A percentile compares a stretch with the other conserved stretches of the same genome.
phyloP scores from a whole-genome alignment of 2,329 filamentous ascomycete genomes.

The Fusarium sp. region DNA sequence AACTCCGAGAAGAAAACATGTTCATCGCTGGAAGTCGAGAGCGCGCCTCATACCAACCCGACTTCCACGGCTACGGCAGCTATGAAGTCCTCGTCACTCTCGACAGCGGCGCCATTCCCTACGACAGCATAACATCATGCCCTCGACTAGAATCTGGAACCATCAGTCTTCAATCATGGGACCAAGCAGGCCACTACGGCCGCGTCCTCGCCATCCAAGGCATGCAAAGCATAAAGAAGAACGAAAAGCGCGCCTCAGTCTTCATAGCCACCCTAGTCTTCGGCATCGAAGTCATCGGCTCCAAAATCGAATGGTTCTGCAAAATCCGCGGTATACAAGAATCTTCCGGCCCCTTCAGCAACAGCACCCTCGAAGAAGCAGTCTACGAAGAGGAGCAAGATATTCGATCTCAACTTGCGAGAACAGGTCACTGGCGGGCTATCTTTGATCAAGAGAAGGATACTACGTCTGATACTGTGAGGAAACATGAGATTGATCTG shows the following conservation, averaged over 20 bases:
- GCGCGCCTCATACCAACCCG: conserved; percentile 1
- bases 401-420: neutral
- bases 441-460: conserved; percentile 16
- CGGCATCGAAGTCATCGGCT: neutral
- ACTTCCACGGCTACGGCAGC: conserved; percentile 8
- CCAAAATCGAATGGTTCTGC: conserved; percentile 21
- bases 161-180: conserved; percentile 7
- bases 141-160: conserved; percentile 7
- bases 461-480: neutral
- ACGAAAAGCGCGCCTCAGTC: conserved; percentile 18
- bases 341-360: neutral
- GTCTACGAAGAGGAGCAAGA: conserved; percentile 23
- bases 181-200: conserved; percentile 11
- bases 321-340: conserved; percentile 12
- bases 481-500: conserved; percentile 21
- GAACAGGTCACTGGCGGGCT: conserved; percentile 6
- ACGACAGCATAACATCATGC: conserved; percentile 15
- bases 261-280: conserved; percentile 21
- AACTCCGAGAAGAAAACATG: conserved; percentile 17
- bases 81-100: conserved; percentile 13
- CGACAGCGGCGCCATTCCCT: conserved; percentile 8
- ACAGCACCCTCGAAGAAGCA: neutral
- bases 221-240: conserved; percentile 25
- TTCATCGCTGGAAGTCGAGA: conserved; percentile 20
- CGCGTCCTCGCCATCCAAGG: conserved; percentile 18